Base-by-base conservation (phyloP, 2,329 filamentous ascomycete genomes). In the Fusarium camptoceras region DNA sequence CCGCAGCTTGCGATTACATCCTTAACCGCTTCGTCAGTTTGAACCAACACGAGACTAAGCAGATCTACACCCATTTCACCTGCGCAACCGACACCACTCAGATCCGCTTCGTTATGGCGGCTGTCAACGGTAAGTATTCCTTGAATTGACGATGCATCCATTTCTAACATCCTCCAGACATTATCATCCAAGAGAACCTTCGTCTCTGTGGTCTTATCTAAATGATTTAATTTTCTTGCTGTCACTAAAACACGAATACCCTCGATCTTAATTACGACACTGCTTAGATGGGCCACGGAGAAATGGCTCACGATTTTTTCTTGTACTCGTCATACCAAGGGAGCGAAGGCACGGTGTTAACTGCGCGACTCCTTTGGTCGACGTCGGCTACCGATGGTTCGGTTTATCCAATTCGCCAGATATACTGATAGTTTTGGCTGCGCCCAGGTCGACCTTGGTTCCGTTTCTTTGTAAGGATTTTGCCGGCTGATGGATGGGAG, bases 31-130 rank as follows among this genome's bases (percentile, higher is more conserved):
- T 99, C 83, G 96, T 98, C 77, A 96, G 93, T 80, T 86, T 99
- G 80, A 99, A 99, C 85, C 96, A 98, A 83, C 95, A 98, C 81
- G 96, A 98, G 86, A 97, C 94, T 58, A 99, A 99, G 87, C 96
- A 99, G 82, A 98, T 99, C 81, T 99, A 99, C 87, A 99, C 96
- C 64, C 96, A 98, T 83, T 99, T 99, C 84, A 99, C 96, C 53
- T 98, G 96, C 81, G 96, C 96, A 66, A 99, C 96, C 50, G 96
- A 99, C 80, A 99, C 96, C 31, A 98, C 96, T 77, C 96, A 99
- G 83, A 99, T 99, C 77, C 91, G 96, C 79, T 98, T 99, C 86
- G 96, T 99, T 83, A 99, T 99, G 96, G 94, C 95, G 68, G 96
- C 96, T 74, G 96, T 99, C 78, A 99, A 99, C 84, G 94, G 94